A percentile compares a stretch with the other conserved stretches of the same genome.
Conservation (phyloP, 345 rosid genomes). For the Corchorus olitorius region DNA sequence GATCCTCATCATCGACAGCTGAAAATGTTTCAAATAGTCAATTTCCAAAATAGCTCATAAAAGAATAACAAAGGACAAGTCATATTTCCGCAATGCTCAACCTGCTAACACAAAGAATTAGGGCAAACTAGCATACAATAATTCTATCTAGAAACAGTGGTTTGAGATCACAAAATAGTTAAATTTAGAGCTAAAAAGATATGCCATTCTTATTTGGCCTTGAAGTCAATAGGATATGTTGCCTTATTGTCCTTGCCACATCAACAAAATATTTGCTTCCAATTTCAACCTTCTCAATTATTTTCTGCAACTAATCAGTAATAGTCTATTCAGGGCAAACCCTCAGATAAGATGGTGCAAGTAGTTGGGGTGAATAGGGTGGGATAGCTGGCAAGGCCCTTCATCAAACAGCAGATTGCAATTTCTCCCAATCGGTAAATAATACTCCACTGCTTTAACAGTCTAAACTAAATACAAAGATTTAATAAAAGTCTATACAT, state of each 20-base stretch:
- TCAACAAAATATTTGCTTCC: neutral
- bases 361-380: neutral
- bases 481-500: neutral
- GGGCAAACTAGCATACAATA: neutral
- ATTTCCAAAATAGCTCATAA: neutral
- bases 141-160: neutral
- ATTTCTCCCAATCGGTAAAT: constrained; percentile 1
- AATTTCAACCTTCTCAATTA: neutral
- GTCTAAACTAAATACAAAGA: neutral
- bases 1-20: constrained; percentile 62
- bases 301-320: neutral
- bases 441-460: neutral
- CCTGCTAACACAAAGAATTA: neutral
- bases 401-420: neutral
- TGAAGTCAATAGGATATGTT: neutral
- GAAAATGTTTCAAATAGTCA: constrained; percentile 24
- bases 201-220: neutral
- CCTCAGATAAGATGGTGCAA: neutral
- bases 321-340: neutral
- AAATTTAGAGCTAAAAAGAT: neutral
- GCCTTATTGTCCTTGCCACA: neutral
- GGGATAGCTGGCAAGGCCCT: neutral
- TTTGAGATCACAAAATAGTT: neutral
- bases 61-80: neutral
- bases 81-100: neutral